phyloP scores from a whole-genome alignment of 2,329 filamentous ascomycete genomes.

The Fusarium subtropicale region DNA sequence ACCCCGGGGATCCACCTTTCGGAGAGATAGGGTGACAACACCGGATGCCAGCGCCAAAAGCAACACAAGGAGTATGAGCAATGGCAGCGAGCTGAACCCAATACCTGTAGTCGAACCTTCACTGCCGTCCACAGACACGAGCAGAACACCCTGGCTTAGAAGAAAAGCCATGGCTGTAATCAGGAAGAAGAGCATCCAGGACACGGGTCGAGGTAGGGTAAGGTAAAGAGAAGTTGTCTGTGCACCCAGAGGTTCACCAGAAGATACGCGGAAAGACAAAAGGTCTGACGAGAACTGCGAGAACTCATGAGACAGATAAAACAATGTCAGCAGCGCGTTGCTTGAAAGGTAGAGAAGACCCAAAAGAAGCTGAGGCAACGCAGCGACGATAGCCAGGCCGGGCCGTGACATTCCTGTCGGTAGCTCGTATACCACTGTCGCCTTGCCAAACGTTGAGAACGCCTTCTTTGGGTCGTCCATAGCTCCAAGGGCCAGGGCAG shows the following conservation, averaged over 20 bases:
- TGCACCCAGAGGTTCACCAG: constrained; percentile 55
- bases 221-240: constrained; percentile 63
- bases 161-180: constrained; percentile 60
- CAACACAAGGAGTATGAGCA: constrained; percentile 57
- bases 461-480: constrained; percentile 43
- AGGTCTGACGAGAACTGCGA: constrained; percentile 55
- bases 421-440: constrained; percentile 52
- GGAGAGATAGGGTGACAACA: constrained; percentile 55
- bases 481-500: constrained; percentile 55
- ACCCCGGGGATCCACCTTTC: constrained; percentile 54
- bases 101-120: constrained; percentile 48
- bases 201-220: constrained; percentile 61
- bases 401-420: constrained; percentile 43
- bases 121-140: constrained; percentile 49
- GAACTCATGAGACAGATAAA: constrained; percentile 64
- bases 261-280: constrained; percentile 59
- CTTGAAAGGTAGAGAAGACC: constrained; percentile 60
- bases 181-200: constrained; percentile 58
- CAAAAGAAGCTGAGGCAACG: constrained; percentile 62
- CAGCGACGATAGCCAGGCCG: constrained; percentile 55
- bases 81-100: constrained; percentile 57
- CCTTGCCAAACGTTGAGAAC: constrained; percentile 55
- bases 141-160: constrained; percentile 59
- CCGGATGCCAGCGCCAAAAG: constrained; percentile 52
- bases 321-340: constrained; percentile 61